These are phyloP conservation scores for Gracilaria caudata DNA, from an alignment of 23 red algal species.

Conservation along the genomic window DNA sequence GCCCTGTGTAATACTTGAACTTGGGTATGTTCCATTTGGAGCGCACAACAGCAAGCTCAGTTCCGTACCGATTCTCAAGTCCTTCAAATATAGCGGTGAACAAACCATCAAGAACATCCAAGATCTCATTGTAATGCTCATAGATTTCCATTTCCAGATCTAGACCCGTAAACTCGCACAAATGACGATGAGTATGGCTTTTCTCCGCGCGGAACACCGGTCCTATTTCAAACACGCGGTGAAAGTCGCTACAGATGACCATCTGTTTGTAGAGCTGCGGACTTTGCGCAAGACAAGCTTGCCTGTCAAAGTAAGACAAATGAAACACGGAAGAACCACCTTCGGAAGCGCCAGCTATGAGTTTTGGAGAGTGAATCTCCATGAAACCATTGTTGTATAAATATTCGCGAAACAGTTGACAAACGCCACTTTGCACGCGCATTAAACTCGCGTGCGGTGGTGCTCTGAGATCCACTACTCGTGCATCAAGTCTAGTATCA, in stretches of 20 bases:
- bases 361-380: slow-evolving; percentile 98
- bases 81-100: slow-evolving; percentile 93
- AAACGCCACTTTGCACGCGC: slow-evolving; percentile 90
- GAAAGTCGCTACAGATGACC: slow-evolving; percentile 95
- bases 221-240: slow-evolving; percentile 96
- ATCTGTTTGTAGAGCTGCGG: slow-evolving; percentile 99
- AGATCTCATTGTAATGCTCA: slow-evolving; percentile 95
- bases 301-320: slow-evolving; percentile 81
- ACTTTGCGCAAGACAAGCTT: slow-evolving; percentile 93
- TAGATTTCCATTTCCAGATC: slow-evolving; percentile 97
- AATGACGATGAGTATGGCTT: slow-evolving; percentile 92
- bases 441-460: slow-evolving; percentile 88
- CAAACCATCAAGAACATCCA: slow-evolving; percentile 77
- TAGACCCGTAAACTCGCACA: slow-evolving; percentile 92
- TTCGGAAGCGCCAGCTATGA: slow-evolving; percentile 93
- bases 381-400: slow-evolving; percentile 74
- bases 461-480: slow-evolving; percentile 89
- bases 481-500: slow-evolving; percentile 92
- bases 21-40: slow-evolving; percentile 78
- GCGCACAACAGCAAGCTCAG: slow-evolving; percentile 73
- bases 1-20: slow-evolving; percentile 69
- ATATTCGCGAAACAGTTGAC: slow-evolving; percentile 93
- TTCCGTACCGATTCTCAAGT: slow-evolving; percentile 60
- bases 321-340: slow-evolving; percentile 92
- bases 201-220: slow-evolving; percentile 98